A percentile compares a stretch with the other conserved stretches of the same genome.
Evolutionary conservation across 2,329 filamentous ascomycete genomes (phyloP).

Genomic region (Beauveria bassiana): DNA sequence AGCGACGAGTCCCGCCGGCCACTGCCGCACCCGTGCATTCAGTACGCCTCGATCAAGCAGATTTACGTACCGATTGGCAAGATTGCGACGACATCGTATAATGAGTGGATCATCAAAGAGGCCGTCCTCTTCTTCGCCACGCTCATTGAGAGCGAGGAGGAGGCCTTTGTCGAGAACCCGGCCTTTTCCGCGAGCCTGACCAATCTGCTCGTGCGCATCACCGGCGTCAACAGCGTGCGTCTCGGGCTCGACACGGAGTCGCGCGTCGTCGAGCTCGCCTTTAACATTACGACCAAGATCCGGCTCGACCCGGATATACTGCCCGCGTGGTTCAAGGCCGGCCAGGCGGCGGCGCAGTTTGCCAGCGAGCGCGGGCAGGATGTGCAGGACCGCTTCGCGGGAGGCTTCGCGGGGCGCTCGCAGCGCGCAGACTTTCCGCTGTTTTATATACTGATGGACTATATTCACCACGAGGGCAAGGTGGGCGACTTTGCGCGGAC

Average conservation of each 20-base stretch:
- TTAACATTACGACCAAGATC: constrained; percentile 96
- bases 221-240: constrained; percentile 64
- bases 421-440: constrained; percentile 90
- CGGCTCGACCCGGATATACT: constrained; percentile 80
- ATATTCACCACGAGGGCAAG: constrained; percentile 91
- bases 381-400: constrained; percentile 73
- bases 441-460: constrained; percentile 92
- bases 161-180: constrained; percentile 82
- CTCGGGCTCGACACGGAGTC: constrained; percentile 75
- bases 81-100: constrained; percentile 76
- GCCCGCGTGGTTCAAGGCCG: constrained; percentile 80
- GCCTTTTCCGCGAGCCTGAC: constrained; percentile 82
- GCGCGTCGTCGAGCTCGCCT: constrained; percentile 84
- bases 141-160: constrained; percentile 92
- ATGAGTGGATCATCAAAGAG: constrained; percentile 78
- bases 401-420: constrained; percentile 70
- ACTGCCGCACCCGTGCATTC: constrained; percentile 83
- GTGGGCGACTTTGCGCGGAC: constrained; percentile 95
- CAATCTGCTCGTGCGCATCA: constrained; percentile 73
- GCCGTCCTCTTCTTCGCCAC: constrained; percentile 83
- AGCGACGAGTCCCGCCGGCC: constrained; percentile 84
- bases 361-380: constrained; percentile 35
- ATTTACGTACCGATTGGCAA: constrained; percentile 86
- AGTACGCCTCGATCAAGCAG: constrained; percentile 77
- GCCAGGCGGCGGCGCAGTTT: constrained; percentile 24